Percentiles rank a stretch among this genome's conserved stretches.
Evolutionary conservation across 1,284 basidiomycete species (phyloP).

Genomic region (Microbotryum silenes-acaulis): DNA sequence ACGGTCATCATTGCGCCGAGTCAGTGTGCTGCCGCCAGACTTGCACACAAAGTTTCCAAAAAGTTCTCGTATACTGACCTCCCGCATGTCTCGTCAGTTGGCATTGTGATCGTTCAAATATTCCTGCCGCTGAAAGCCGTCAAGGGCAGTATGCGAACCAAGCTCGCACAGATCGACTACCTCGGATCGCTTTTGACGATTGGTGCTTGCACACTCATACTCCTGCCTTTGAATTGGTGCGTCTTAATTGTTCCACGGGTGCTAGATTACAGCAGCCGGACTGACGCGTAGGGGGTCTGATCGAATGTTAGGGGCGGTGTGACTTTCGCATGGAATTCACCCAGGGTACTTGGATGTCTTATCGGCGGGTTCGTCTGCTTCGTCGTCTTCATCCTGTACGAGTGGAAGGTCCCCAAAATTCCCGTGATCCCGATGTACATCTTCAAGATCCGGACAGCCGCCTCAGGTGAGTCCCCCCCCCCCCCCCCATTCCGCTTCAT

Average conservation of each 20-base stretch:
- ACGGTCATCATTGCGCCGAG: background rate
- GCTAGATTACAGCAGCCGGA: too few relatives aligned
- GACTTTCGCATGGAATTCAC: slow-evolving; percentile 40
- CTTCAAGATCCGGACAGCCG: slow-evolving; percentile 61
- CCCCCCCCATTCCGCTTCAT: slow-evolving; percentile 63
- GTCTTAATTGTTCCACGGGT: too few relatives aligned
- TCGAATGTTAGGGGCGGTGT: slow-evolving; percentile 39
- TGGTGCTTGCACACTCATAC: slow-evolving; percentile 47
- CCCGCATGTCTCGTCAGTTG: slow-evolving; percentile 54
- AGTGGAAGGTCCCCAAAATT: slow-evolving; percentile 59
- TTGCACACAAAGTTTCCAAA: too few relatives aligned
- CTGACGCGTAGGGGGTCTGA: too few relatives aligned
- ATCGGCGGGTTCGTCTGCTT: slow-evolving; percentile 7
- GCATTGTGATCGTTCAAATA: slow-evolving; percentile 50
- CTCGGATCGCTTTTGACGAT: slow-evolving; percentile 55
- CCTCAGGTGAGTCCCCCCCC: slow-evolving; percentile 46
- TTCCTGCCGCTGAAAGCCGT: slow-evolving; percentile 60
- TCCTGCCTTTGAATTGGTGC: slow-evolving; percentile 60
- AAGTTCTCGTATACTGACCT: too few relatives aligned
- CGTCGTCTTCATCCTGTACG: slow-evolving; percentile 58
- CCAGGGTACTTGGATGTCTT: slow-evolving; percentile 31
- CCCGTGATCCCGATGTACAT: slow-evolving; percentile 49
- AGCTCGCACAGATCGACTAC: slow-evolving; percentile 63
- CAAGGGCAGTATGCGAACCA: slow-evolving; percentile 50
- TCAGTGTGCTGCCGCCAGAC: background rate